These are phyloP conservation scores for Parasarocladium wereldwijsianum DNA, from an alignment of 2,329 filamentous ascomycete genomes.

Conservation along the genomic window DNA sequence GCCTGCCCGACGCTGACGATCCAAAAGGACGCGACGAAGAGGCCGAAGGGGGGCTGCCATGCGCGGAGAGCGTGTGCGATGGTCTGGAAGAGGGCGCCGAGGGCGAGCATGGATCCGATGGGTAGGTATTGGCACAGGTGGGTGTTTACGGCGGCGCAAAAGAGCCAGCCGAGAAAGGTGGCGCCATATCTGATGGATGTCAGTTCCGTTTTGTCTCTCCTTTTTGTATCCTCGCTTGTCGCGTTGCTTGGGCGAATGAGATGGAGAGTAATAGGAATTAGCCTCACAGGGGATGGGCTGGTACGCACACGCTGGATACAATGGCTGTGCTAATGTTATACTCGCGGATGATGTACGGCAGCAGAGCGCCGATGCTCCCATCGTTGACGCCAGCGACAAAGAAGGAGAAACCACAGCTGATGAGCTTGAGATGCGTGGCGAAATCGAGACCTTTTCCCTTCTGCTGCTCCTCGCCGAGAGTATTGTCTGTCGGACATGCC, in stretches of 20 bases:
- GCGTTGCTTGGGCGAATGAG: no score
- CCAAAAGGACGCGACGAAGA: conserved; percentile 44
- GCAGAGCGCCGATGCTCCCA: conserved; percentile 45
- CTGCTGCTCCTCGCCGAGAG: background rate
- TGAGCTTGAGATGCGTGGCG: conserved; percentile 27
- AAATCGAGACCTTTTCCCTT: conserved; percentile 9
- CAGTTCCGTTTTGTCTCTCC: no score
- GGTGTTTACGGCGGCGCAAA: conserved; percentile 41
- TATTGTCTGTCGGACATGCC: background rate
- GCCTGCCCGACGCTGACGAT: conserved; percentile 44
- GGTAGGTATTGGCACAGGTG: conserved; percentile 35
- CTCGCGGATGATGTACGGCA: conserved; percentile 45
- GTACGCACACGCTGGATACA: conserved; percentile 31
- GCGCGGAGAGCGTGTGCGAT: conserved; percentile 36
- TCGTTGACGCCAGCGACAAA: conserved; percentile 53
- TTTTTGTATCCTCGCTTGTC: no score
- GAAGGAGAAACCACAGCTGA: conserved; percentile 44
- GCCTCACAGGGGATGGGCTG: background rate
- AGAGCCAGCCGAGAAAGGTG: conserved; percentile 44
- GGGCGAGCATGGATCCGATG: conserved; percentile 38
- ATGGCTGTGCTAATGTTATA: conserved; percentile 38
- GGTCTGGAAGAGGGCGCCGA: conserved; percentile 41
- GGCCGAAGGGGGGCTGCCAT: conserved; percentile 40
- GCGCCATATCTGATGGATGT: conserved; percentile 37
- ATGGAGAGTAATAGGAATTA: no score